Evolutionary conservation across 805 yeast species (phyloP).

Genomic region (Zygotorulaspora chibaensis): DNA sequence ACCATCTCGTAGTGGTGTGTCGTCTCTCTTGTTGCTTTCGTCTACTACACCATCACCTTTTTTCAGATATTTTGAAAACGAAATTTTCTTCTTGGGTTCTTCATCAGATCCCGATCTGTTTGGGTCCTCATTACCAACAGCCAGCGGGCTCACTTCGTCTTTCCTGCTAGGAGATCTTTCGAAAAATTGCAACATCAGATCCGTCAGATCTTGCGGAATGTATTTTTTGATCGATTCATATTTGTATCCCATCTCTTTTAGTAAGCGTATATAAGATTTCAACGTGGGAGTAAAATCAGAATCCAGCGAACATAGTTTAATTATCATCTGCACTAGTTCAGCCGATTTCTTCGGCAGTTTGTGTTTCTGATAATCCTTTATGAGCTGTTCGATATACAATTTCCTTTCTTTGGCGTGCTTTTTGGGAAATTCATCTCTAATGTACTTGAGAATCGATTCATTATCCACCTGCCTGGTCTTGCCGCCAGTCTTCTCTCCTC

Average conservation of each 20-base stretch:
- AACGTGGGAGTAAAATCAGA: constrained; percentile 24
- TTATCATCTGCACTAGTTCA: constrained; percentile 17
- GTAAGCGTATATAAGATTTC: constrained; percentile 21
- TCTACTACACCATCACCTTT: constrained; percentile 24
- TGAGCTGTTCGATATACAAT: constrained; percentile 23
- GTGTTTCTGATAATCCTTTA: constrained; percentile 11
- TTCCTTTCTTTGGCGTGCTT: constrained; percentile 27
- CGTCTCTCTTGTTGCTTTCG: constrained; percentile 21
- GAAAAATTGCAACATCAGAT: not conserved
- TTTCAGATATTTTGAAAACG: constrained; percentile 33
- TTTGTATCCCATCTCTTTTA: constrained; percentile 23
- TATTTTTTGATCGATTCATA: constrained; percentile 10
- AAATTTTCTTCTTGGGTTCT: constrained; percentile 32
- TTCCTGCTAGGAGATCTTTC: constrained; percentile 5
- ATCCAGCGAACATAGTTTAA: constrained; percentile 26
- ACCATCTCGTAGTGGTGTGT: not conserved
- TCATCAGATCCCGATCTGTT: constrained; percentile 11
- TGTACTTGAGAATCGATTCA: constrained; percentile 17
- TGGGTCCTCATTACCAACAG: constrained; percentile 2
- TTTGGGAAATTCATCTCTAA: constrained; percentile 25
- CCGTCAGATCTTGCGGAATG: constrained; percentile 9
- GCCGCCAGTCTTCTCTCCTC: constrained; percentile 10
- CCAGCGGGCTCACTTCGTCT: constrained; percentile 7
- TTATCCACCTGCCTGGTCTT: constrained; percentile 7
- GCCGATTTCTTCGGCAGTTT: constrained; percentile 10